Conservation (phyloP, 2,329 filamentous ascomycete genomes). For the Neofusicoccum cordaticola region DNA sequence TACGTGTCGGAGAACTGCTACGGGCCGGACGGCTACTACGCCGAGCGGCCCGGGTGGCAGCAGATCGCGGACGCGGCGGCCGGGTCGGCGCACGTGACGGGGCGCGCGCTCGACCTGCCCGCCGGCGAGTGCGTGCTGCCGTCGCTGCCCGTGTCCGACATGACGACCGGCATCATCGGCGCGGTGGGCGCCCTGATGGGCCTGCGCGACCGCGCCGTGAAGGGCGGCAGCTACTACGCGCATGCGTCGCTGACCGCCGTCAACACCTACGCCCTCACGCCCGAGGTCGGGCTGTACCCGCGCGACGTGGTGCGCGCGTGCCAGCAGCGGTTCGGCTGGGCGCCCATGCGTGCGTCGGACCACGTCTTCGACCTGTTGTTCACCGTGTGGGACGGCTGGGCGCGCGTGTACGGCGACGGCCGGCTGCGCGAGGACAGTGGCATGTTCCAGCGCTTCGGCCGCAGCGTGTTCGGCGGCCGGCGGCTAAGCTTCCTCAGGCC, state of each 20-base stretch:
- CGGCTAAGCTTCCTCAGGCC: conserved; percentile 28
- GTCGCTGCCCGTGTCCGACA: conserved; percentile 29
- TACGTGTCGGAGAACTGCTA: conserved; percentile 54
- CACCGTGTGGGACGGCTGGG: conserved; percentile 29
- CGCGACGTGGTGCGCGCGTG: conserved; percentile 26
- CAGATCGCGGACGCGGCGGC: conserved; percentile 35
- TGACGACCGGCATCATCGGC: conserved; percentile 28
- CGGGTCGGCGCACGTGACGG: conserved; percentile 33
- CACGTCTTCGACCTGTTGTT: conserved; percentile 31
- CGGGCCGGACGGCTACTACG: conserved; percentile 47
- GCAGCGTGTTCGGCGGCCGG: conserved; percentile 24
- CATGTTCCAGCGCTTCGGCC: conserved; percentile 24
- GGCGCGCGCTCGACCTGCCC: conserved; percentile 31
- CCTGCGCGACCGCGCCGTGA: conserved; percentile 24
- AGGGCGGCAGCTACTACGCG: conserved; percentile 24
- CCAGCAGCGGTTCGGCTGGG: conserved; percentile 27
- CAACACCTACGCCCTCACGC: conserved; percentile 30
- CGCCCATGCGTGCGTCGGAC: conserved; percentile 27
- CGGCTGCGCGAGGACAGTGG: conserved; percentile 20
- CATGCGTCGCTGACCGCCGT: conserved; percentile 29
- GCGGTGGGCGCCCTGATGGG: conserved; percentile 27
- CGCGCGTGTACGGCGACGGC: conserved; percentile 24
- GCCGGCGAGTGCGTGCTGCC: conserved; percentile 27
- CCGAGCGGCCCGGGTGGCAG: conserved; percentile 50
- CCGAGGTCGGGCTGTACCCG: conserved; percentile 35